Evolutionary conservation across 2,329 filamentous ascomycete species (phyloP).

Genomic region (Geosmithia flava): DNA sequence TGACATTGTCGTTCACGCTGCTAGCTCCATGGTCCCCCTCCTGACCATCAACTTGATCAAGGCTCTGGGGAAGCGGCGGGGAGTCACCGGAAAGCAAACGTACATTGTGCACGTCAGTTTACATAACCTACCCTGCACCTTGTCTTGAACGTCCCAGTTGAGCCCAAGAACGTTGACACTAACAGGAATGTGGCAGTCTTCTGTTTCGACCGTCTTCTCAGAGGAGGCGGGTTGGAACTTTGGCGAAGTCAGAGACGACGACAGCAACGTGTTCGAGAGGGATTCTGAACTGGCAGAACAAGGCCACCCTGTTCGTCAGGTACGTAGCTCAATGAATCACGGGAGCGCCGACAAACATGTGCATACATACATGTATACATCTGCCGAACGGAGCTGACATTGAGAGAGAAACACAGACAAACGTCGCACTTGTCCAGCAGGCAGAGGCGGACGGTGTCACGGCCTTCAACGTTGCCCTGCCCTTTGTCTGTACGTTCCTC

Average conservation of each 20-base stretch:
- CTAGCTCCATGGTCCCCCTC: conserved; percentile 14
- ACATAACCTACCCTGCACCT: no score
- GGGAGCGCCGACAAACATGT: no score
- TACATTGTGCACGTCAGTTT: conserved; percentile 20
- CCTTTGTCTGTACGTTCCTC: conserved; percentile 13
- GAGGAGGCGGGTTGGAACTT: conserved; percentile 16
- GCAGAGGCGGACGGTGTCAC: conserved; percentile 14
- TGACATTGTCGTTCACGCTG: conserved; percentile 21
- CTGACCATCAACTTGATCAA: conserved; percentile 15
- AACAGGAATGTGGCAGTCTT: conserved; percentile 9
- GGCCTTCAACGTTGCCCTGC: conserved; percentile 14
- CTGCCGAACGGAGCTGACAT: no score
- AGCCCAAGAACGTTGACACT: conserved; percentile 1
- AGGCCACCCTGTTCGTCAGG: conserved; percentile 14
- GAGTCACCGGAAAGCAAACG: conserved; percentile 10
- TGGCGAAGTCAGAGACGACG: conserved; percentile 16
- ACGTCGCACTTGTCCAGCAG: conserved; percentile 13
- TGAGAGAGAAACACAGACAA: no score
- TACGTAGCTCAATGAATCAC: no score
- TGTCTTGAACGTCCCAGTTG: accelerated
- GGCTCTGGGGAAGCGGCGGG: conserved; percentile 17
- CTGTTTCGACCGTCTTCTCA: conserved; percentile 12
- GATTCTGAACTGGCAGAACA: conserved; percentile 14
- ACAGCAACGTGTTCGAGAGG: conserved; percentile 12
- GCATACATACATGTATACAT: no score